Conservation (phyloP, 768 basidiomycete genomes). For the Suillus spraguei region DNA sequence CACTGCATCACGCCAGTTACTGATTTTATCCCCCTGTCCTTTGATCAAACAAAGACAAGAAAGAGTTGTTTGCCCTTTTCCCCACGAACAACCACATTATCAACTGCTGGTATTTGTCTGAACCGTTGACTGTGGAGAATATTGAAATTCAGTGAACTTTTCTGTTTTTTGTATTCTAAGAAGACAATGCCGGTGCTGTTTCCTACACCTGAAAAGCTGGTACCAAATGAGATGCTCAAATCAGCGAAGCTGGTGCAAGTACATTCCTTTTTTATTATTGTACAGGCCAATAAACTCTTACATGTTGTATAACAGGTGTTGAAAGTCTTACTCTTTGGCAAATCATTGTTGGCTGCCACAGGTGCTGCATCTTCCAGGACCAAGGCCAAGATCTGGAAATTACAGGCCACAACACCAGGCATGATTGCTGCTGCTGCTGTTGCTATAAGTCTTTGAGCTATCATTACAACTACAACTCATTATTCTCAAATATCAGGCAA, state of each 20-base stretch:
- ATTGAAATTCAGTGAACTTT: too few relatives aligned
- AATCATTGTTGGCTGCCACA: constrained; percentile 1
- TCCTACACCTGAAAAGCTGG: background rate
- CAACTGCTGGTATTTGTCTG: too few relatives aligned
- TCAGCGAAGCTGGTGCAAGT: constrained; percentile 1
- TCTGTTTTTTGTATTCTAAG: too few relatives aligned
- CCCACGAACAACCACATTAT: too few relatives aligned
- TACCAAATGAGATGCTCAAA: constrained; percentile 1
- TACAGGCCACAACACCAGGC: background rate
- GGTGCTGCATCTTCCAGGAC: background rate
- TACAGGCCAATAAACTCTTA: background rate
- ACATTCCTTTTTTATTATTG: background rate
- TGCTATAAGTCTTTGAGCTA: background rate
- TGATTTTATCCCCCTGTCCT: too few relatives aligned
- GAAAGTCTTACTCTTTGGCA: constrained; percentile 6
- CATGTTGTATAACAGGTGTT: background rate
- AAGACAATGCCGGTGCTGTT: constrained; percentile 5
- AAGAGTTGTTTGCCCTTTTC: too few relatives aligned
- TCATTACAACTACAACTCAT: background rate
- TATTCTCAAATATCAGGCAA: constrained; percentile 6
- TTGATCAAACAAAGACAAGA: too few relatives aligned
- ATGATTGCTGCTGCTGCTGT: constrained; percentile 13
- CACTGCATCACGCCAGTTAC: too few relatives aligned
- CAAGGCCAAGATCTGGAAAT: constrained; percentile 7
- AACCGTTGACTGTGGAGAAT: too few relatives aligned